Conservation (phyloP, 164 flowering plant species). For the Hamamelis virginiana region DNA sequence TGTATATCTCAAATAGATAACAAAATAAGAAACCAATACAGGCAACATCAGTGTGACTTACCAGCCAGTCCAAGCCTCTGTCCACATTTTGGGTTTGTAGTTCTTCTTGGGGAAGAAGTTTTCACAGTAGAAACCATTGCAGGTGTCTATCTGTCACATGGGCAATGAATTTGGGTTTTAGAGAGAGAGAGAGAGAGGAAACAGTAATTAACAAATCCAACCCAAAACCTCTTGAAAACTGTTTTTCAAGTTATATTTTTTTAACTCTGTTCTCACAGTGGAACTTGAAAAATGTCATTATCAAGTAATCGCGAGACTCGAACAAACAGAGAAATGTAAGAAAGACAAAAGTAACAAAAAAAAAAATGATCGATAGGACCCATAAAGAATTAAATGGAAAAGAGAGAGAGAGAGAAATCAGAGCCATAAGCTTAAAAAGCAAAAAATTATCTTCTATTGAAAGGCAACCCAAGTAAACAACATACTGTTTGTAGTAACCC, state of each 20-base stretch:
- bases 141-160: slow-evolving; percentile 51
- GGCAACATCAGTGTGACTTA: slow-evolving; percentile 18
- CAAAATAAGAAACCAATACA: background rate
- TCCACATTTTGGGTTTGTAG: slow-evolving; percentile 65
- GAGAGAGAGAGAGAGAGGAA: background rate
- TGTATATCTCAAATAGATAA: no score
- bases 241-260: background rate
- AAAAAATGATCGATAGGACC: background rate
- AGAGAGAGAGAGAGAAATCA: background rate
- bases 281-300: background rate
- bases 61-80: slow-evolving; percentile 76
- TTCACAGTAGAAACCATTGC: slow-evolving; percentile 69
- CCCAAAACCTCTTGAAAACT: no score
- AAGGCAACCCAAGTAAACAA: background rate
- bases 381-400: background rate
- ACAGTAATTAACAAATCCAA: no score
- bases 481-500: background rate
- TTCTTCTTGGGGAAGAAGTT: slow-evolving; percentile 44
- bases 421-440: background rate
- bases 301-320: no score
- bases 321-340: background rate
- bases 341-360: background rate
- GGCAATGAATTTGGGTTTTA: background rate
- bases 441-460: background rate
- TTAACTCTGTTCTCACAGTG: background rate